Evolutionary conservation across 2,329 filamentous ascomycete species (phyloP).

Genomic region (Aspergillus fructus): DNA sequence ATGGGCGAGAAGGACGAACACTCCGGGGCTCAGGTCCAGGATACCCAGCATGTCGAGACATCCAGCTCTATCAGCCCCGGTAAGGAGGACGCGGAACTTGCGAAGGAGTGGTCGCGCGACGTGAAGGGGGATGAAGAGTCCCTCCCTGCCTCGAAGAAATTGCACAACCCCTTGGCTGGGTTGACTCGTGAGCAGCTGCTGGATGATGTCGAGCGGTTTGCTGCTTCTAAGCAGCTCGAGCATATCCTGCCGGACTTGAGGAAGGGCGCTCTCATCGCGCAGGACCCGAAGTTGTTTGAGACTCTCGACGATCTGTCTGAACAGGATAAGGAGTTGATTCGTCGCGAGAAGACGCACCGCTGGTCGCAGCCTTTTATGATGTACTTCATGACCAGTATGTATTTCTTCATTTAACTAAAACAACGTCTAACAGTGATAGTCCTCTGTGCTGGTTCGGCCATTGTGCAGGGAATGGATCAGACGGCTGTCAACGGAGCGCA

Average conservation of each 20-base stretch:
- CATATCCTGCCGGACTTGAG: conserved; percentile 52
- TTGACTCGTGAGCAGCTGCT: conserved; percentile 56
- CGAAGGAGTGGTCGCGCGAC: not conserved
- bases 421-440: conserved; percentile 19
- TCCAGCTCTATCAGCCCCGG: not conserved
- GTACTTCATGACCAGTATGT: conserved; percentile 46
- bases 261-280: conserved; percentile 54
- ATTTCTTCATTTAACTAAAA: no score
- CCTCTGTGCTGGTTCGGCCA: conserved; percentile 55
- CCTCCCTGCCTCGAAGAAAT: not conserved
- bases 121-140: not conserved
- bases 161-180: conserved; percentile 54
- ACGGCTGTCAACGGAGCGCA: conserved; percentile 51
- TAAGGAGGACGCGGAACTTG: not conserved
- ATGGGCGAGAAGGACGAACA: not conserved
- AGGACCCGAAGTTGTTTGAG: conserved; percentile 52
- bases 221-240: conserved; percentile 47
- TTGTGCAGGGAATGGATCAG: conserved; percentile 56
- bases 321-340: conserved; percentile 43
- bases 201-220: conserved; percentile 56
- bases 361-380: conserved; percentile 52
- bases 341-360: conserved; percentile 48
- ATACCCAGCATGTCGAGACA: not conserved
- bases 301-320: conserved; percentile 48
- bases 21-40: not conserved